A percentile compares a stretch with the other conserved stretches of the same genome.
phyloP scores from a whole-genome alignment of 2,329 filamentous ascomycete species.

The Fusarium equiseti region DNA sequence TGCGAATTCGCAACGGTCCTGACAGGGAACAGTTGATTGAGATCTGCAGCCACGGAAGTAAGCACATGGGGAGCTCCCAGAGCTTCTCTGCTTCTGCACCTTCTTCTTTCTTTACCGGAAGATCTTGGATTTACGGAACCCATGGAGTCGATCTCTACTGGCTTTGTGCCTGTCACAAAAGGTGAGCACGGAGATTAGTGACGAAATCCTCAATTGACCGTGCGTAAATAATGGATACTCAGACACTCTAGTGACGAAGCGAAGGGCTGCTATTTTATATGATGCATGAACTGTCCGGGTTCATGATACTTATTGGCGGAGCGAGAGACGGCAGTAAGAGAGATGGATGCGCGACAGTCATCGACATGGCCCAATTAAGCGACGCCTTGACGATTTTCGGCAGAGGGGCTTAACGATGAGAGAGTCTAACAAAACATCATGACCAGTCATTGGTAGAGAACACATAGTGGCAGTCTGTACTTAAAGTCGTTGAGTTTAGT shows the following conservation, averaged over 20 bases:
- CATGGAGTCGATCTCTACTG: conserved; percentile 23
- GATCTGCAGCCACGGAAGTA: conserved; percentile 37
- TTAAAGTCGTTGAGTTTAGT: conserved; percentile 2
- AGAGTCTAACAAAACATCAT: conserved; percentile 14
- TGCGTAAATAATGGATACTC: conserved; percentile 13
- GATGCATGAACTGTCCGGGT: conserved; percentile 13
- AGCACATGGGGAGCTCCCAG: conserved; percentile 4
- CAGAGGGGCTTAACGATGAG: background rate
- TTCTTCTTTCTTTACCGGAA: background rate
- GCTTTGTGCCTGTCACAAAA: conserved; percentile 10
- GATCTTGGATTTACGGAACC: conserved; percentile 5
- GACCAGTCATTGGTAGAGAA: conserved; percentile 10
- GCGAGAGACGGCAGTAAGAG: background rate
- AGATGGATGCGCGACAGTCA: conserved; percentile 6
- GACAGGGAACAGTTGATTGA: conserved; percentile 38
- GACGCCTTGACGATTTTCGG: conserved; percentile 22
- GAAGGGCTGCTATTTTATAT: conserved; percentile 8
- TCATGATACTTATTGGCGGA: conserved; percentile 6
- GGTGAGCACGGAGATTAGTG: conserved; percentile 38
- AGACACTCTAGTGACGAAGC: conserved; percentile 1
- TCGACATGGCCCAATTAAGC: background rate
- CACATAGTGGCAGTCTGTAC: background rate
- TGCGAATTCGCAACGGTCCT: conserved; percentile 15
- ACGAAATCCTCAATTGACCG: conserved; percentile 20
- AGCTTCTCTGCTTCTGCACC: conserved; percentile 13